Conservation (phyloP, 2,329 filamentous ascomycete genomes). For the Fusarium xylarioides region DNA sequence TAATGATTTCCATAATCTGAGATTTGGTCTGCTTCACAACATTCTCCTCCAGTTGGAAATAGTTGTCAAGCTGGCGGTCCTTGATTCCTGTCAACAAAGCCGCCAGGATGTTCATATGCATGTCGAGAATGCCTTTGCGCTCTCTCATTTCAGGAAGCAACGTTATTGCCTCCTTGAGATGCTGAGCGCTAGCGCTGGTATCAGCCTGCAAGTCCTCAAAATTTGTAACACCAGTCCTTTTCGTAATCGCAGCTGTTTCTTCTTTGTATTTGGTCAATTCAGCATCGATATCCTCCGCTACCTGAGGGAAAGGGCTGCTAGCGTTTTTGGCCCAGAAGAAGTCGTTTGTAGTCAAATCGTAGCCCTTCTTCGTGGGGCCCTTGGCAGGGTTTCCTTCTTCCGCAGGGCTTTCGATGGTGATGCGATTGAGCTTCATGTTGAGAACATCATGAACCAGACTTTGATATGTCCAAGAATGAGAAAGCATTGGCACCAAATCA, state of each 20-base stretch:
- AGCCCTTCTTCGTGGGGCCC: conserved; percentile 83
- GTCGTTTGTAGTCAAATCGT: conserved; percentile 88
- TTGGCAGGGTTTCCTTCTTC: conserved; percentile 81
- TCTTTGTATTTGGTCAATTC: conserved; percentile 96
- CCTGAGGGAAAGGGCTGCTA: conserved; percentile 89
- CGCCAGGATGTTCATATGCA: conserved; percentile 98
- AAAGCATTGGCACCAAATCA: conserved; percentile 97
- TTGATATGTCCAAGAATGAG: conserved; percentile 86
- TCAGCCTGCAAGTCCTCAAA: conserved; percentile 94
- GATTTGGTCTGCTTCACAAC: conserved; percentile 90
- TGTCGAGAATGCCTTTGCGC: conserved; percentile 90
- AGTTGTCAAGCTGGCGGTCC: conserved; percentile 93
- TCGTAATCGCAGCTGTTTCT: conserved; percentile 92
- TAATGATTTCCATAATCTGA: conserved; percentile 88
- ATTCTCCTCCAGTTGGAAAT: conserved; percentile 93
- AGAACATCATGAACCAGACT: conserved; percentile 77
- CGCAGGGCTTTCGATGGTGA: conserved; percentile 85
- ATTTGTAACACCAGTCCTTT: conserved; percentile 91
- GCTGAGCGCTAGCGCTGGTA: conserved; percentile 86
- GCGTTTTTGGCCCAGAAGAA: conserved; percentile 98
- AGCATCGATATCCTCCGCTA: conserved; percentile 94
- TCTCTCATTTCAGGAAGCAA: conserved; percentile 90
- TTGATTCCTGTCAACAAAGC: conserved; percentile 83
- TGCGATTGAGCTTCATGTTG: conserved; percentile 79
- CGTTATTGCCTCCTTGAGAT: conserved; percentile 95